Percentiles rank a stretch among this genome's conserved stretches.
Conservation (phyloP, 2,329 filamentous ascomycete species). For the Trichoderma aggressivum region DNA sequence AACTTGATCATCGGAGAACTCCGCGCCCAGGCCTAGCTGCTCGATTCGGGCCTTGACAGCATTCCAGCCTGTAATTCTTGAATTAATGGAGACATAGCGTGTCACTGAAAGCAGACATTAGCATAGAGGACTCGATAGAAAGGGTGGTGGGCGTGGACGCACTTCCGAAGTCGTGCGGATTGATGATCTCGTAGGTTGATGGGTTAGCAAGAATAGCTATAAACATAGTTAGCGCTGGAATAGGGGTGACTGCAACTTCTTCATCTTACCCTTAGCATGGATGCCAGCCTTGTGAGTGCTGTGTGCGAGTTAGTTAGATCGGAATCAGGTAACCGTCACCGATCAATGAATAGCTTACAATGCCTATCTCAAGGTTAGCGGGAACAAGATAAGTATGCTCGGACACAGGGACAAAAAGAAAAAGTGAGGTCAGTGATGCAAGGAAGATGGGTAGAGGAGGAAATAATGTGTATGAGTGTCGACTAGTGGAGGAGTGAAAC, state of each 20-base stretch:
- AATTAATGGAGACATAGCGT: constrained; percentile 56
- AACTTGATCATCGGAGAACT: constrained; percentile 35
- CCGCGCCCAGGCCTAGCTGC: constrained; percentile 59
- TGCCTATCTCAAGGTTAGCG: not conserved
- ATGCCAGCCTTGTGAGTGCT: constrained; percentile 31
- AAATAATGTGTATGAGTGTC: no score
- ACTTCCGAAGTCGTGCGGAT: not conserved
- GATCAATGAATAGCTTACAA: not conserved
- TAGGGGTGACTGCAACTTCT: not conserved
- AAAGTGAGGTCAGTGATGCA: no score
- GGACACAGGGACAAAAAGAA: not conserved
- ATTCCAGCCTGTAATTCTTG: constrained; percentile 86
- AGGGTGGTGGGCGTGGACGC: not conserved
- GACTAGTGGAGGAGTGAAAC: not conserved
- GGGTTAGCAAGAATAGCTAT: constrained; percentile 7
- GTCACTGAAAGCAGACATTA: not conserved
- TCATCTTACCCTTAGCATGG: constrained; percentile 29
- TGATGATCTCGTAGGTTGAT: not conserved
- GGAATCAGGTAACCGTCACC: not conserved
- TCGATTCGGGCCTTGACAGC: constrained; percentile 87
- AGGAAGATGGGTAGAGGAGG: no score
- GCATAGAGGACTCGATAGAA: not conserved
- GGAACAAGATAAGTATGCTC: not conserved
- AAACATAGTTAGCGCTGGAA: not conserved
- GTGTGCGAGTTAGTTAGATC: not conserved